Evolutionary conservation across 192 early-diverging fungal genomes (phyloP), one percentile per base, ranked within the genome.

Genomic region (Coemansia sp.): DNA sequence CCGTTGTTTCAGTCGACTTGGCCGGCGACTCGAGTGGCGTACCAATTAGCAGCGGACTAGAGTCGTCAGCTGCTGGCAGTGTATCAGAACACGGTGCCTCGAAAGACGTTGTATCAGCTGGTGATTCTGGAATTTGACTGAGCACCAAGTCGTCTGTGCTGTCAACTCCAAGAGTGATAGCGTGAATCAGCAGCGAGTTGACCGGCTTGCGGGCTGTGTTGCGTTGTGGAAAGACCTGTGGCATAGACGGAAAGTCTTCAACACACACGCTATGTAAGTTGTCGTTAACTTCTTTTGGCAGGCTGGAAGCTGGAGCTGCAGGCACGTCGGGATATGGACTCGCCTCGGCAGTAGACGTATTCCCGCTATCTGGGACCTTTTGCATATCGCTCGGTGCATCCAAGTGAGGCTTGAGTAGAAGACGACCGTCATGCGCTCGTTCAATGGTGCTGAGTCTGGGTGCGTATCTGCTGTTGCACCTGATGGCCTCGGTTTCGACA

Each of bases 371-470:
- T 17, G 19, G 20, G 8, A 15, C 9, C 11, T 40, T 40, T 12
- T 34, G 52, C 14, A 55, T 48, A 5, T 57, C 51, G 48, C 53
- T n/a, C 21, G 14, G 44, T 21, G 59, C n/a, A 20, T 44, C 17
- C 34, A 23, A 22, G 12, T 21, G 28, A 23, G 61, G 51, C 38
- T 52, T 52, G 15, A 79, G 65, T 21, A 63, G 47, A 6, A 79
- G 51, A 31, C 64, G 59, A 0, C 76, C 76, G 23, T 79, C 76
- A 6, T 79, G 56, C 5, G 47, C 63, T 7, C 76, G 63, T 50
- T 73, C 76, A 26, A 79, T 60, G 14, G 71, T 79, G 36, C 76
- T 79, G 11, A 79, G 65, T 19, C 76, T 58, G 15, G 76, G 76
- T 11, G 71, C 71, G 22, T 60, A 70, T 19, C 58, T 64, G 54